A percentile compares a stretch with the other conserved stretches of the same genome.
Conservation (phyloP, 2,329 filamentous ascomycete genomes). For the Ilyonectria mors-panacis region DNA sequence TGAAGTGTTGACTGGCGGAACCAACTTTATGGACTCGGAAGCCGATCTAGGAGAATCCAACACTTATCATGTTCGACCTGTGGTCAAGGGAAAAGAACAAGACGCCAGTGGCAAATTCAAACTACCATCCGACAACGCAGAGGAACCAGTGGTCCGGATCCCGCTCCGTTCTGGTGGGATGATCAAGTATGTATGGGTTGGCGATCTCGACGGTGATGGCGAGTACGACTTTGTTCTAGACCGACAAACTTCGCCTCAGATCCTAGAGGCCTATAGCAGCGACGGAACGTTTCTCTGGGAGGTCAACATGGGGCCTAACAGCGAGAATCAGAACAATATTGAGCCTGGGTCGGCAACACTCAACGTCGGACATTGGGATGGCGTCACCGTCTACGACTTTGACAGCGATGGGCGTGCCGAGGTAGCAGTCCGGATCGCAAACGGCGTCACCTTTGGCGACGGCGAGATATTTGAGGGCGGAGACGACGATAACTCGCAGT, state of each 20-base stretch:
- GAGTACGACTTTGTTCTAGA: constrained; percentile 44
- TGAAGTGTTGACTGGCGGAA: constrained; percentile 34
- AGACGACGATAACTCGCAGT: constrained; percentile 36
- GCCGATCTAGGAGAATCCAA: constrained; percentile 30
- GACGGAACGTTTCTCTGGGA: constrained; percentile 41
- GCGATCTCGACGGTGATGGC: constrained; percentile 43
- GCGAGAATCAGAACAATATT: constrained; percentile 42
- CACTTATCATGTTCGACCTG: constrained; percentile 37
- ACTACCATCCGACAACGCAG: constrained; percentile 25
- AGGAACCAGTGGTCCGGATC: constrained; percentile 34
- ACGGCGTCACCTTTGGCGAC: constrained; percentile 40
- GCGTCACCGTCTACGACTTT: constrained; percentile 44
- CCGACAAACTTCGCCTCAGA: constrained; percentile 34
- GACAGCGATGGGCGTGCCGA: constrained; percentile 42
- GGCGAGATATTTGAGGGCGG: constrained; percentile 31
- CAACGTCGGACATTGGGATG: constrained; percentile 43
- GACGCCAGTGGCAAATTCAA: constrained; percentile 30
- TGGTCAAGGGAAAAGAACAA: constrained; percentile 36
- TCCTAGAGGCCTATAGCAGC: constrained; percentile 36
- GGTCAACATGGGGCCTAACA: constrained; percentile 40
- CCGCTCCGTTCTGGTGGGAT: constrained; percentile 35
- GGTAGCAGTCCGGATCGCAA: constrained; percentile 43
- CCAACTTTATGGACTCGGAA: constrained; percentile 39
- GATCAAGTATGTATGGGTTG: constrained; percentile 45
- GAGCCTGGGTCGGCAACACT: constrained; percentile 37